Percentiles rank a stretch among this genome's conserved stretches.
These are phyloP conservation scores for Kodamaea kakaduensis DNA, from an alignment of 805 yeast species.

Conservation along the genomic window DNA sequence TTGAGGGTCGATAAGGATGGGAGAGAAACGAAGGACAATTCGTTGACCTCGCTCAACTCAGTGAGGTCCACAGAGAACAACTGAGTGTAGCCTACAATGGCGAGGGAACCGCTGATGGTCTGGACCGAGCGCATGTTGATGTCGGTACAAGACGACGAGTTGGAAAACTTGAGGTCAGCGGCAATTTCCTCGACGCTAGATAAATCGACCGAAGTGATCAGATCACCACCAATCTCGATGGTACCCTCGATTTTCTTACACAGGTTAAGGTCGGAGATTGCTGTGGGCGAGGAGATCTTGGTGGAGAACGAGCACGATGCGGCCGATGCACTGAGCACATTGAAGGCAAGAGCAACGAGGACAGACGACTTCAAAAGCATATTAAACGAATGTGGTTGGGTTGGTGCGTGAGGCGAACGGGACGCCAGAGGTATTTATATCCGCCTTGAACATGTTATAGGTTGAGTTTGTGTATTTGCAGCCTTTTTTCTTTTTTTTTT, in stretches of 20 bases:
- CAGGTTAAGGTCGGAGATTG: conserved; percentile 28
- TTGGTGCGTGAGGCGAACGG: too few relatives aligned
- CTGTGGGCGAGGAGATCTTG: conserved; percentile 38
- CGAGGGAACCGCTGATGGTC: conserved; percentile 34
- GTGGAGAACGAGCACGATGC: conserved; percentile 36
- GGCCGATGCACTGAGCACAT: conserved; percentile 5
- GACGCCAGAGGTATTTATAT: conserved; percentile 3
- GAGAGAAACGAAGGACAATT: conserved; percentile 36
- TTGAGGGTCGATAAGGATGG: conserved; percentile 39
- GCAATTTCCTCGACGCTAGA: conserved; percentile 16
- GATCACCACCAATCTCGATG: conserved; percentile 32
- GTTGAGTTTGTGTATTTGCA: conserved; percentile 1
- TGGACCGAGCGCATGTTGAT: conserved; percentile 27
- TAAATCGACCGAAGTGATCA: conserved; percentile 19
- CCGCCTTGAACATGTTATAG: neutral
- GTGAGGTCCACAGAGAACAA: conserved; percentile 35
- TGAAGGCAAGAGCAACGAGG: conserved; percentile 8
- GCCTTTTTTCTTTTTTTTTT: neutral
- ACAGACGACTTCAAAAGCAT: conserved; percentile 8
- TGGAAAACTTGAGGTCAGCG: conserved; percentile 32
- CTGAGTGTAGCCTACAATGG: conserved; percentile 36
- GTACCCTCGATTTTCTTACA: conserved; percentile 42
- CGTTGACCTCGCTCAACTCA: conserved; percentile 24
- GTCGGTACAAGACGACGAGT: conserved; percentile 36
- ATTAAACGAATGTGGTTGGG: too few relatives aligned